These are phyloP conservation scores for Tinospora cordifolia DNA, from an alignment of 164 flowering plant genomes.

Conservation along the genomic window DNA sequence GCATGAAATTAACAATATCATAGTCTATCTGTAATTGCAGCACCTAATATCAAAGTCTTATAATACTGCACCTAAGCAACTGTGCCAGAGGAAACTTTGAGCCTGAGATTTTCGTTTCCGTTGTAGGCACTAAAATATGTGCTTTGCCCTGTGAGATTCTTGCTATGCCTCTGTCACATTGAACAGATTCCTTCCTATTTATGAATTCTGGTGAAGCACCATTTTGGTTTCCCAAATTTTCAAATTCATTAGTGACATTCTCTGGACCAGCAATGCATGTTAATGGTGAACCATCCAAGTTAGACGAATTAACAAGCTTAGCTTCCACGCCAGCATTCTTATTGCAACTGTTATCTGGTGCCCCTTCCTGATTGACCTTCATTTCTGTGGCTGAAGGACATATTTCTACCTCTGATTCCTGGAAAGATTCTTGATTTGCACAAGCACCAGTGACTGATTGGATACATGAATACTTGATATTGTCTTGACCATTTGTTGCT, in stretches of 20 bases:
- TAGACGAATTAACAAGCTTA: conserved; percentile 15
- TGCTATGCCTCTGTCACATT: conserved; percentile 17
- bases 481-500: conserved; percentile 18
- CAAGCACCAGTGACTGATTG: conserved; percentile 17
- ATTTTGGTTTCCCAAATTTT: conserved; percentile 10
- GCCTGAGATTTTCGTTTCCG: conserved; percentile 18
- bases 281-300: conserved; percentile 14
- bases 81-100: conserved; percentile 17
- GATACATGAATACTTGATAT: conserved; percentile 15
- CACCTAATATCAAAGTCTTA: background rate
- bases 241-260: conserved; percentile 10
- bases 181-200: conserved; percentile 12
- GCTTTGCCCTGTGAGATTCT: conserved; percentile 12
- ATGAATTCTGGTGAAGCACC: conserved; percentile 3
- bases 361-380: conserved; percentile 16
- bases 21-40: background rate
- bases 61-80: conserved; percentile 25
- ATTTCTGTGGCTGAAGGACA: conserved; percentile 16
- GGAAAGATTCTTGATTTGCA: conserved; percentile 16
- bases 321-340: conserved; percentile 4
- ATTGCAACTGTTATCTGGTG: conserved; percentile 15
- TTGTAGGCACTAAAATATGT: conserved; percentile 7
- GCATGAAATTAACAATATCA: conserved; percentile 17
- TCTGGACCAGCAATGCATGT: conserved; percentile 9
- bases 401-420: conserved; percentile 22